Percentiles rank a stretch among this genome's conserved stretches.
Conservation (phyloP, 768 basidiomycete species). For the Arthromyces matolae region DNA sequence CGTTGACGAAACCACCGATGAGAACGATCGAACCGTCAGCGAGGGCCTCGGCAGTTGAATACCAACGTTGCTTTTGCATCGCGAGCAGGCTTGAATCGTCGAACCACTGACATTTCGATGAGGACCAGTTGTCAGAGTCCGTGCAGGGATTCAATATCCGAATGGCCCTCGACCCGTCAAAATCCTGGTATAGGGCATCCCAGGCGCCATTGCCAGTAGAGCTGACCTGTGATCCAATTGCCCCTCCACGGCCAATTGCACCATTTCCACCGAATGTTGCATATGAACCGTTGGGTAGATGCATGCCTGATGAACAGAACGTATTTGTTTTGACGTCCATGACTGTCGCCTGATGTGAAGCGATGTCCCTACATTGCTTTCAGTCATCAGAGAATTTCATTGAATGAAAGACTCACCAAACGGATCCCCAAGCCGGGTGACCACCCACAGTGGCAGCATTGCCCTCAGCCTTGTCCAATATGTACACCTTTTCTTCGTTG, state of each 20-base stretch:
- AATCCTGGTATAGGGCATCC: constrained; percentile 73
- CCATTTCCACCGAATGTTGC: constrained; percentile 76
- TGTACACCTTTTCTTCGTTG: constrained; percentile 77
- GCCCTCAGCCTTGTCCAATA: constrained; percentile 87
- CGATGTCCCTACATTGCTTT: constrained; percentile 48
- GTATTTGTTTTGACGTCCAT: constrained; percentile 75
- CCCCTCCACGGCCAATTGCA: constrained; percentile 64
- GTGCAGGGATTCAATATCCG: constrained; percentile 80
- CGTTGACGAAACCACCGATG: constrained; percentile 78
- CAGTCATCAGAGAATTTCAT: not conserved
- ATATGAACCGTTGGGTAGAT: constrained; percentile 75
- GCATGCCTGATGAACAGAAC: constrained; percentile 83
- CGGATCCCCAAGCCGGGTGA: constrained; percentile 73
- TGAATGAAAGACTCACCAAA: constrained; percentile 42
- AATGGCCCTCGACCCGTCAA: constrained; percentile 79
- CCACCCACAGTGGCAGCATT: constrained; percentile 63
- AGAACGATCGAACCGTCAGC: constrained; percentile 76
- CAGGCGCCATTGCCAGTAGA: constrained; percentile 45
- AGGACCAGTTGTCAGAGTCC: constrained; percentile 41
- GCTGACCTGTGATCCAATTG: constrained; percentile 48
- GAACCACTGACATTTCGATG: constrained; percentile 64
- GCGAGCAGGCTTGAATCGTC: constrained; percentile 59
- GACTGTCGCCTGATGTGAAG: constrained; percentile 50
- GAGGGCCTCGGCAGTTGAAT: constrained; percentile 69
- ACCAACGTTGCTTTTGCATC: constrained; percentile 75